A percentile compares a stretch with the other conserved stretches of the same genome.
These are phyloP conservation scores for Trametes cinnabarina DNA, from an alignment of 768 basidiomycete species.

Conservation along the genomic window DNA sequence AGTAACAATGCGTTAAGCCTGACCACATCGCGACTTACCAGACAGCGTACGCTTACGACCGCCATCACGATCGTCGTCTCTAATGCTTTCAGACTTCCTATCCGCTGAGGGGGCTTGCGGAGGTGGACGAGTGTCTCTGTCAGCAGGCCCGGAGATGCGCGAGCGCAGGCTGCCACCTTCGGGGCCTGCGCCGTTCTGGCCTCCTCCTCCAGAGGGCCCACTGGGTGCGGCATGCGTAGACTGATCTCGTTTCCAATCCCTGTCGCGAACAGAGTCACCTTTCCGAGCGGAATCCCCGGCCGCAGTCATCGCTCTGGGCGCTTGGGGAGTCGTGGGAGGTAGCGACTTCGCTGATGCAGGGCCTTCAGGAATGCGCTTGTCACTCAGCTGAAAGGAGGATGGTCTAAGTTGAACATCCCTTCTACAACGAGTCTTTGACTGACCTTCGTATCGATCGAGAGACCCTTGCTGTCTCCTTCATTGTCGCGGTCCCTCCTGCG, in stretches of 20 bases:
- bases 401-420: neutral
- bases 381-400: conserved; percentile 37
- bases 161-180: conserved; percentile 44
- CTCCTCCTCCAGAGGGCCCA: conserved; percentile 22
- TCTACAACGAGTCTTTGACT: conserved; percentile 11
- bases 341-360: conserved; percentile 44
- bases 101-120: conserved; percentile 45
- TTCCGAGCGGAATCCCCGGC: conserved; percentile 41
- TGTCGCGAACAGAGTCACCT: conserved; percentile 45
- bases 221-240: conserved; percentile 13
- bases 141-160: conserved; percentile 47
- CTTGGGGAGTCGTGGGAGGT: conserved; percentile 63
- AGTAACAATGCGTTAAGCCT: neutral
- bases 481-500: conserved; percentile 63
- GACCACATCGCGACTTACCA: conserved; percentile 47
- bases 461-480: conserved; percentile 48
- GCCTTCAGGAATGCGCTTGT: conserved; percentile 57
- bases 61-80: conserved; percentile 64
- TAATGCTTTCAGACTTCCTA: neutral
- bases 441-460: conserved; percentile 62
- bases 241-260: conserved; percentile 42
- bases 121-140: conserved; percentile 48
- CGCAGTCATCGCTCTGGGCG: conserved; percentile 67
- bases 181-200: conserved; percentile 11
- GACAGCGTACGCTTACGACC: conserved; percentile 63